phyloP scores from a whole-genome alignment of 2,329 filamentous ascomycete genomes.

The Aspergillus proliferans region DNA sequence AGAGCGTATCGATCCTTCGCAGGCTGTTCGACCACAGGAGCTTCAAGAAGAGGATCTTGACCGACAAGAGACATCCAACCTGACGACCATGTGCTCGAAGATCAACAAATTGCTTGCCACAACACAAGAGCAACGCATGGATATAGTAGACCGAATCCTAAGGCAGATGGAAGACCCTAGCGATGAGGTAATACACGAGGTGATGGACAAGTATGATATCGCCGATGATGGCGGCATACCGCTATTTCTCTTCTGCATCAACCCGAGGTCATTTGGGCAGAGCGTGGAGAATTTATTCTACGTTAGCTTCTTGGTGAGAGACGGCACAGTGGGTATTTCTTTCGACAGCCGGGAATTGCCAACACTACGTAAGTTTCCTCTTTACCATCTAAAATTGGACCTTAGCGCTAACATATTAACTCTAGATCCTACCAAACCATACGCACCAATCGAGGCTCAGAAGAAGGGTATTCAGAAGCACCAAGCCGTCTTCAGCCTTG shows the following conservation, averaged over 20 bases:
- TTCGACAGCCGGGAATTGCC: conserved; percentile 69
- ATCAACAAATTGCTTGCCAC: conserved; percentile 59
- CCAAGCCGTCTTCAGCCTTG: conserved; percentile 82
- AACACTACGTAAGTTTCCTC: conserved; percentile 62
- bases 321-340: conserved; percentile 70
- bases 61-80: conserved; percentile 68
- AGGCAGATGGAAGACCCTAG: conserved; percentile 23
- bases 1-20: conserved; percentile 59
- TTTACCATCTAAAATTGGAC: background rate
- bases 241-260: conserved; percentile 80
- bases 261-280: conserved; percentile 85
- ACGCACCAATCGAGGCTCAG: conserved; percentile 42
- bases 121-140: conserved; percentile 40
- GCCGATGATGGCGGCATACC: conserved; percentile 65
- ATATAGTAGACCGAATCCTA: conserved; percentile 44
- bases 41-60: conserved; percentile 68
- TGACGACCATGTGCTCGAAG: conserved; percentile 70
- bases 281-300: conserved; percentile 97
- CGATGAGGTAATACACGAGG: conserved; percentile 36
- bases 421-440: conserved; percentile 42
- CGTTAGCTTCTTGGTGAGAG: conserved; percentile 84
- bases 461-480: conserved; percentile 59
- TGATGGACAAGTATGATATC: conserved; percentile 63
- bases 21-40: conserved; percentile 69
- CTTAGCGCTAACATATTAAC: conserved; percentile 11